Conservation (phyloP, 2,329 filamentous ascomycete genomes). For the Talaromyces verruculosus region DNA sequence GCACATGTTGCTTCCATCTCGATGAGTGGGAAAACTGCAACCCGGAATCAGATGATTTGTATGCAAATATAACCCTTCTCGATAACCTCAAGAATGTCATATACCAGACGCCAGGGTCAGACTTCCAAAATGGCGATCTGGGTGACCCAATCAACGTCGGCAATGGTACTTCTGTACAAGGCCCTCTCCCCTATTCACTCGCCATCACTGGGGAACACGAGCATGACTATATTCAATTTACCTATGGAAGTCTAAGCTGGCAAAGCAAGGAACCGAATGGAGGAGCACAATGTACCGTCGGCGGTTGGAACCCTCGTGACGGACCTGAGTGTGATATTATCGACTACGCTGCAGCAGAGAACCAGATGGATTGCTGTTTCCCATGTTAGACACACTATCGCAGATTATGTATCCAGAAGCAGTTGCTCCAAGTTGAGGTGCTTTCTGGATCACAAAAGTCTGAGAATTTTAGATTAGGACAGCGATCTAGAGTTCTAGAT, state of each 20-base stretch:
- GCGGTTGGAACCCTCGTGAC: slow-evolving; percentile 14
- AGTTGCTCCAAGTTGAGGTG: slow-evolving; percentile 10
- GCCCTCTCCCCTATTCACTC: slow-evolving; percentile 12
- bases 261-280: slow-evolving; percentile 8
- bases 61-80: slow-evolving; percentile 14
- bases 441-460: neutral
- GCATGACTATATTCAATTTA: slow-evolving; percentile 14
- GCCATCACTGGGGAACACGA: slow-evolving; percentile 12
- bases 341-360: slow-evolving; percentile 8
- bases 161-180: slow-evolving; percentile 12
- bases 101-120: slow-evolving; percentile 13
- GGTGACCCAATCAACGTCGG: slow-evolving; percentile 15
- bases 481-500: slow-evolving; percentile 3
- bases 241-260: slow-evolving; percentile 10
- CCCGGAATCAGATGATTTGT: slow-evolving; percentile 8
- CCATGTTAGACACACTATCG: slow-evolving; percentile 10
- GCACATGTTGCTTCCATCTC: slow-evolving; percentile 16
- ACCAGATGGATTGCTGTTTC: slow-evolving; percentile 19
- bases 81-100: slow-evolving; percentile 15
- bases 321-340: slow-evolving; percentile 4
- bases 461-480: neutral
- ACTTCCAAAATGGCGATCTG: slow-evolving; percentile 6
- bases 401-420: neutral
- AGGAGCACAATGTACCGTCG: slow-evolving; percentile 1
- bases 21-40: slow-evolving; percentile 15